Conservation (phyloP, 2,329 filamentous ascomycete species). For the Gliomastix tumulicola region DNA sequence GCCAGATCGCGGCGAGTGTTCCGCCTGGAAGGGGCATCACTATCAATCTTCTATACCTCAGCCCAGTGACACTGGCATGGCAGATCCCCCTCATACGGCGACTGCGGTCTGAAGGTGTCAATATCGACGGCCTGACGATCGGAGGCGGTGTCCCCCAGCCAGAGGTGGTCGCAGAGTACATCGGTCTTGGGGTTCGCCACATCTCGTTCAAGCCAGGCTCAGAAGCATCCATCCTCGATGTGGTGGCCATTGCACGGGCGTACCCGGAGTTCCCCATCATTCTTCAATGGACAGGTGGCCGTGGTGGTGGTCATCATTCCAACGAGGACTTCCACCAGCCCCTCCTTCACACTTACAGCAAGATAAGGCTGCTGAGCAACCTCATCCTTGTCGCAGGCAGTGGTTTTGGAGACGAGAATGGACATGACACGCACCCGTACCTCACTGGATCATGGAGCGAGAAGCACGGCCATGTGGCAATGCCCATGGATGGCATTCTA, state of each 20-base stretch:
- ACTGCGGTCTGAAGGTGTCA: constrained; percentile 76
- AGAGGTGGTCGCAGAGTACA: constrained; percentile 89
- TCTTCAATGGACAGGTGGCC: constrained; percentile 90
- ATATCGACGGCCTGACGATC: constrained; percentile 87
- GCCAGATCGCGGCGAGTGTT: constrained; percentile 78
- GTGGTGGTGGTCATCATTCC: constrained; percentile 90
- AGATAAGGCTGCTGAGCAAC: constrained; percentile 79
- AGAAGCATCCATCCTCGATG: constrained; percentile 76
- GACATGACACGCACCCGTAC: constrained; percentile 88
- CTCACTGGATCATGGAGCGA: constrained; percentile 84
- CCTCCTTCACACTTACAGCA: constrained; percentile 83
- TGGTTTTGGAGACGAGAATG: constrained; percentile 70
- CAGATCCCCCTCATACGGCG: constrained; percentile 80
- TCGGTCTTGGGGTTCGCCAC: constrained; percentile 84
- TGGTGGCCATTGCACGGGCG: constrained; percentile 87
- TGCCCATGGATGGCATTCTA: constrained; percentile 90
- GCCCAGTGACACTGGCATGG: constrained; percentile 84
- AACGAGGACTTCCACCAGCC: constrained; percentile 94
- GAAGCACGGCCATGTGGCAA: constrained; percentile 78
- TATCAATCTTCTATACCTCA: constrained; percentile 87
- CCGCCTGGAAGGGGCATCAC: constrained; percentile 82
- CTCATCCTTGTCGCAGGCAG: constrained; percentile 85
- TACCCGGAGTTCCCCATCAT: constrained; percentile 87
- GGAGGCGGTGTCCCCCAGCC: constrained; percentile 91
- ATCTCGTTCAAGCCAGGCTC: constrained; percentile 94